Percentiles rank a stretch among this genome's conserved stretches.
Evolutionary conservation across 306 rosid genomes (phyloP).

Genomic region (Hippophae tibetana): DNA sequence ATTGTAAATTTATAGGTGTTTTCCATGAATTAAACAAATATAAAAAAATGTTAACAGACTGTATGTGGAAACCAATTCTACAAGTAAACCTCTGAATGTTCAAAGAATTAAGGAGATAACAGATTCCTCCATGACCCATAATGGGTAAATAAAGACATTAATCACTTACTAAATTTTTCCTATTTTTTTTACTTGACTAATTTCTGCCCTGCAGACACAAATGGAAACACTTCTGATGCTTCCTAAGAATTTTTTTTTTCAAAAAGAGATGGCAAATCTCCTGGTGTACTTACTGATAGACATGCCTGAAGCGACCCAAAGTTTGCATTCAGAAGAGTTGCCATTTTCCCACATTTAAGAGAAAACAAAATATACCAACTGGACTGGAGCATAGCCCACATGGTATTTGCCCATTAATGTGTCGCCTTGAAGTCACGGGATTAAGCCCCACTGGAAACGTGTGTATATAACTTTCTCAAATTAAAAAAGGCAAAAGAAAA

Average conservation of each 20-base stretch:
- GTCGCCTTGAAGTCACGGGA: too few species aligned
- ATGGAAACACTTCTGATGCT: constrained; percentile 34
- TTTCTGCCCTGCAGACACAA: constrained; percentile 58
- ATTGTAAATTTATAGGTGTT: constrained; percentile 22
- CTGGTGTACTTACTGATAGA: constrained; percentile 31
- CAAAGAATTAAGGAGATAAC: constrained; percentile 36
- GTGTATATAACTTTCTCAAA: too few species aligned
- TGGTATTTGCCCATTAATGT: too few species aligned
- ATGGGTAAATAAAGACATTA: constrained; percentile 33
- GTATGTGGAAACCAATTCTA: constrained; percentile 28
- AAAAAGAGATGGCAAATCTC: constrained; percentile 15
- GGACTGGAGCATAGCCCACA: too few species aligned
- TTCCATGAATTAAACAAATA: constrained; percentile 46
- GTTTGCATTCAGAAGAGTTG: constrained; percentile 29
- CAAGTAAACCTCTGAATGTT: constrained; percentile 17
- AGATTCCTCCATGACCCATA: constrained; percentile 40
- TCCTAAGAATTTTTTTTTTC: constrained; percentile 11
- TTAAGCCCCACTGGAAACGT: too few species aligned
- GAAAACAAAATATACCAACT: background rate
- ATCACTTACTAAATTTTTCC: constrained; percentile 48
- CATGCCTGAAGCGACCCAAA: constrained; percentile 17
- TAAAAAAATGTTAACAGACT: constrained; percentile 39
- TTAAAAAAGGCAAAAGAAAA: too few species aligned
- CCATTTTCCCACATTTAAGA: constrained; percentile 14
- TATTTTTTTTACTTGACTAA: constrained; percentile 25